phyloP scores from a whole-genome alignment of 2,329 filamentous ascomycete species.

The Elsinoe ampelina region DNA sequence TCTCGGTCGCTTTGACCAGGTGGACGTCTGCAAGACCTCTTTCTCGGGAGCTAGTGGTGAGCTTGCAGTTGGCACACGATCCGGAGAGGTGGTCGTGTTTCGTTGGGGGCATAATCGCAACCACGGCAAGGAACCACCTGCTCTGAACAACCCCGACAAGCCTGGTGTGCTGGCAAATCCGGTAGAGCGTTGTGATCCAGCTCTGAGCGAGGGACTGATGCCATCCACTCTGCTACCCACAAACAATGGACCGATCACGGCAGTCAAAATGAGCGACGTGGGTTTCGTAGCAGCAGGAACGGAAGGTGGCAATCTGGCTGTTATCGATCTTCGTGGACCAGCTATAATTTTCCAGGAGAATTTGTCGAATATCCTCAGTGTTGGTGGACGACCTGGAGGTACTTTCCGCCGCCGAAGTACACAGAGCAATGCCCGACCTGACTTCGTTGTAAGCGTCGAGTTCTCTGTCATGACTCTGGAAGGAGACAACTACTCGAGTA shows the following conservation, averaged over 20 bases:
- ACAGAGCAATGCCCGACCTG: constrained; percentile 41
- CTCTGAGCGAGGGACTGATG: constrained; percentile 68
- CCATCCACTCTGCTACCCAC: constrained; percentile 76
- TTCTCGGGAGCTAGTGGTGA: constrained; percentile 76
- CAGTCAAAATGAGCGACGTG: constrained; percentile 76
- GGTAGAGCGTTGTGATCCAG: constrained; percentile 58
- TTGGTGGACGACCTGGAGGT: constrained; percentile 64
- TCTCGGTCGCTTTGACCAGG: constrained; percentile 64
- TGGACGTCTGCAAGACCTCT: constrained; percentile 70
- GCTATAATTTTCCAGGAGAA: constrained; percentile 69
- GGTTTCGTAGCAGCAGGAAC: constrained; percentile 86
- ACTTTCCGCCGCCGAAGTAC: constrained; percentile 55
- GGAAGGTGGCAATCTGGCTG: constrained; percentile 66
- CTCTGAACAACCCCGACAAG: constrained; percentile 40
- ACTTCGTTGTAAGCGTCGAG: constrained; percentile 74
- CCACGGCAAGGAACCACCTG: constrained; percentile 53
- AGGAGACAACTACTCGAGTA: constrained; percentile 89
- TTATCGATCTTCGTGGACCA: constrained; percentile 84
- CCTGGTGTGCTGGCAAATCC: constrained; percentile 59
- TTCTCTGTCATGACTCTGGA: constrained; percentile 81
- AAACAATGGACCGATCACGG: constrained; percentile 70
- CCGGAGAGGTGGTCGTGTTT: constrained; percentile 80
- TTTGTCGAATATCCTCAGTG: constrained; percentile 55
- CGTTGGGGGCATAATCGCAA: constrained; percentile 76
- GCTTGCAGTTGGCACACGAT: constrained; percentile 68